Evolutionary conservation across 768 basidiomycete genomes (phyloP).

Genomic region (Xerocomellus amylosporus): DNA sequence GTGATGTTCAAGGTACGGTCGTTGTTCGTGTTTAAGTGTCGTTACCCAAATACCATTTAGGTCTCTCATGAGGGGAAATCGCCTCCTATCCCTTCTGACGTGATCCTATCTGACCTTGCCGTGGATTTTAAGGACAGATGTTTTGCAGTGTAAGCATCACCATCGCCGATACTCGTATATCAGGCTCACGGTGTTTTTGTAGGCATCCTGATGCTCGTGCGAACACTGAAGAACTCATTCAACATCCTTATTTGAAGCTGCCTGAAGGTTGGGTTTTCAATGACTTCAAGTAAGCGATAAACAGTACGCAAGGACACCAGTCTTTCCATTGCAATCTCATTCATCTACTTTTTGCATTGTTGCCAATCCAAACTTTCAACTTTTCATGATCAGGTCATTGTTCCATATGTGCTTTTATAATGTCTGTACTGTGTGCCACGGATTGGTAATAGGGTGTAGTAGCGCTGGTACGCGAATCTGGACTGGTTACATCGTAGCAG

Average conservation of each 20-base stretch:
- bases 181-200: slow-evolving; percentile 2
- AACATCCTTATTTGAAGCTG: slow-evolving; percentile 74
- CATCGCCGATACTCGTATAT: not conserved
- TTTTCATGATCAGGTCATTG: slow-evolving; percentile 19
- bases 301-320: slow-evolving; percentile 16
- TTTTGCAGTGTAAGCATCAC: slow-evolving; percentile 72
- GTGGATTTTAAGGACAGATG: slow-evolving; percentile 86
- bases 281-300: slow-evolving; percentile 37
- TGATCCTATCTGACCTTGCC: slow-evolving; percentile 70
- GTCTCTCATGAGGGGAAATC: slow-evolving; percentile 80
- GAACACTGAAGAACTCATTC: slow-evolving; percentile 70
- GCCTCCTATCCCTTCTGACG: slow-evolving; percentile 86
- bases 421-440: slow-evolving; percentile 27
- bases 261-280: slow-evolving; percentile 74
- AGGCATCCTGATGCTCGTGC: slow-evolving; percentile 86
- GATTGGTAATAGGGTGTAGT: slow-evolving; percentile 29
- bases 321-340: slow-evolving; percentile 22
- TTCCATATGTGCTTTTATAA: slow-evolving; percentile 36
- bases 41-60: slow-evolving; percentile 38
- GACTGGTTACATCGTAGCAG: slow-evolving; percentile 2
- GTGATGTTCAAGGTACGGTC: slow-evolving; percentile 87
- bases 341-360: slow-evolving; percentile 26
- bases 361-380: slow-evolving; percentile 17
- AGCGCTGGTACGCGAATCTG: slow-evolving; percentile 33
- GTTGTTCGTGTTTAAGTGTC: not conserved